Conservation (phyloP, 2,329 filamentous ascomycete genomes). For the Daldinia sp. region DNA sequence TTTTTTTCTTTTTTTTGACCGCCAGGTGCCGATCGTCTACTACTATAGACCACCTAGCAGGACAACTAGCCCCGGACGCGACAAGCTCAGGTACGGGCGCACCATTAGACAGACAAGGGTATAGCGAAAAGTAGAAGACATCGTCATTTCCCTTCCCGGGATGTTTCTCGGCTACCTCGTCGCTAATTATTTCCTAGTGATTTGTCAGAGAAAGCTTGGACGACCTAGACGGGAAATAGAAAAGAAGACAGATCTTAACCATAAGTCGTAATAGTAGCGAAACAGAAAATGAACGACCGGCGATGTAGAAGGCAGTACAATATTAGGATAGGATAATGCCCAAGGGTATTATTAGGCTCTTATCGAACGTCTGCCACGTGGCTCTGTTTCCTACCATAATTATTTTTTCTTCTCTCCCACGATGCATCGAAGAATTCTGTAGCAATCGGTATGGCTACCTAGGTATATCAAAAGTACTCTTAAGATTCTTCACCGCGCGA, state of each 20-base stretch:
- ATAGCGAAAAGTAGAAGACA: not conserved
- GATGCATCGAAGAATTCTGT: not conserved
- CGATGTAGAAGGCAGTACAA: not conserved
- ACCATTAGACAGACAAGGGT: slow-evolving; percentile 1
- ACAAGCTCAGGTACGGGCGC: too few relatives aligned
- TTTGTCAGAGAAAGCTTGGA: not conserved
- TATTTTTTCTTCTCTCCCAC: not conserved
- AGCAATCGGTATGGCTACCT: not conserved
- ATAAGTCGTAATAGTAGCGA: not conserved
- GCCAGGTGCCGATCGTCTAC: not conserved
- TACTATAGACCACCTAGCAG: not conserved
- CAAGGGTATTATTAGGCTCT: not conserved
- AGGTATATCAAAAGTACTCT: not conserved
- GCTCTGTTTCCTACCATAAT: not conserved
- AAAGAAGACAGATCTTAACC: not conserved
- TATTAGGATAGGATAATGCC: too few relatives aligned
- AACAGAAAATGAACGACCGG: not conserved
- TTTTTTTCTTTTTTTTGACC: not conserved
- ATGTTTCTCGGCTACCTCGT: not conserved
- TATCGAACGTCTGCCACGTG: not conserved
- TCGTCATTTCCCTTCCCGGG: not conserved
- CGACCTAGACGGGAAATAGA: too few relatives aligned
- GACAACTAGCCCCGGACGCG: not conserved
- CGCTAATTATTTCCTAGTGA: not conserved
- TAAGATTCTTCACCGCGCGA: not conserved